Conservation (phyloP, 768 basidiomycete species). For the Phylloporus sp. region DNA sequence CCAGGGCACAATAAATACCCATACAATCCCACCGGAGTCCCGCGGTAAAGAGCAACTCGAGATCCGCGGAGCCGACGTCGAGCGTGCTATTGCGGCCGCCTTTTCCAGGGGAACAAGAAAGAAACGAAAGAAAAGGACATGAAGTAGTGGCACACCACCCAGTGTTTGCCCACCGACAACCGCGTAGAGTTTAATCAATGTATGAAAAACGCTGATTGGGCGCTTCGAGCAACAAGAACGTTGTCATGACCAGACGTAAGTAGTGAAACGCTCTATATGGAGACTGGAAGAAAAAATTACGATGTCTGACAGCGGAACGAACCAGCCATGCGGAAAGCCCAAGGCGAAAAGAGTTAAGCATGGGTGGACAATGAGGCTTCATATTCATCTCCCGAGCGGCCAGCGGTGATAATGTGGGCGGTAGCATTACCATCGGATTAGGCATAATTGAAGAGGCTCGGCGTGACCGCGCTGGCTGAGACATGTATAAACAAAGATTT, state of each 20-base stretch:
- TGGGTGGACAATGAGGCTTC: conserved; percentile 56
- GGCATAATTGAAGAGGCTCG: conserved; percentile 18
- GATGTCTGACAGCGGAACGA: conserved; percentile 68
- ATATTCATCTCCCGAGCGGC: conserved; percentile 39
- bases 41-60: too few species aligned
- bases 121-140: background rate
- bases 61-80: too few species aligned
- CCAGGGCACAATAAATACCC: background rate
- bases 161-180: background rate
- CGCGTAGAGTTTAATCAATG: background rate
- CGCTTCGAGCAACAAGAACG: background rate
- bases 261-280: background rate
- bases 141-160: background rate
- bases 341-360: conserved; percentile 10
- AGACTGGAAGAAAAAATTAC: background rate
- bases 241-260: conserved; percentile 4
- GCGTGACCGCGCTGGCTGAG: conserved; percentile 2
- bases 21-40: too few species aligned
- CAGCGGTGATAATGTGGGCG: conserved; percentile 37
- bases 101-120: too few species aligned
- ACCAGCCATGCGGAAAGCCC: conserved; percentile 34
- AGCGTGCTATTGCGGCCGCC: too few species aligned
- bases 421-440: conserved; percentile 35
- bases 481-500: conserved; percentile 5
- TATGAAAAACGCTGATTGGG: background rate